Base-by-base conservation (phyloP, 208 protist genomes). In the Crithidia bombi region DNA sequence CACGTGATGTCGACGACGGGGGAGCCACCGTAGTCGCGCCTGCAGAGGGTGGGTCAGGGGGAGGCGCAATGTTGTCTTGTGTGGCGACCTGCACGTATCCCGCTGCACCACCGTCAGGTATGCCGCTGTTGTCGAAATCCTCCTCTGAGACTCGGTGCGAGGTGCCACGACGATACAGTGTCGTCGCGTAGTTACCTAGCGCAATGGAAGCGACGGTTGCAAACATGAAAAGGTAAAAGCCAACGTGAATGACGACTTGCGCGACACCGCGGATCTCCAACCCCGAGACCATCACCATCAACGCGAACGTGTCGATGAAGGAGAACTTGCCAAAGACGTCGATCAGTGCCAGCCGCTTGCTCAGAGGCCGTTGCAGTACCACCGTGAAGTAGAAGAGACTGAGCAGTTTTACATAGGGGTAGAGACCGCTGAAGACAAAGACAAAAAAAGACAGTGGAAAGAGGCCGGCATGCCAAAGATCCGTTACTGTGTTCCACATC, bases 341-440 rank as follows among this genome's bases (percentile, higher is more conserved):
- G 44, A 98, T 87, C 6, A 90, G 49, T 32, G 64, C 62, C 1
- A 98, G 78, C 0, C 86, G 38, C 17, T 25, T 35, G 47, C 86
- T 81, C 17, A 86, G 47, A 0, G 75, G 75, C 12, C 70, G 69
- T n/a, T 82, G 71, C 11, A 84, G 36, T 26, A 97, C 67, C 11
- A 93, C 55, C 19, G 66, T 78, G 32, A 75, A 81, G 46, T 90
- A 79, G 0, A 92, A 36, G 10, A 95, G 73, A 49, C 92, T 52
- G n/a, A 89, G n/a, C 9, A 98, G 81, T 83, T 98, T 98, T 36
- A 94, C 51, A 76, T 98, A 99, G 2, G 97, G 97, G 84, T 98
- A 98, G 19, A 89, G 55, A 5, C 97, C 96, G n/a, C 94, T 97
- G 73, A 98, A 97, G 10, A 97, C 2, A 11, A 94, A 84, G 14